phyloP scores from a whole-genome alignment of 2,329 filamentous ascomycete species.

The Pseudogymnoascus sp. region DNA sequence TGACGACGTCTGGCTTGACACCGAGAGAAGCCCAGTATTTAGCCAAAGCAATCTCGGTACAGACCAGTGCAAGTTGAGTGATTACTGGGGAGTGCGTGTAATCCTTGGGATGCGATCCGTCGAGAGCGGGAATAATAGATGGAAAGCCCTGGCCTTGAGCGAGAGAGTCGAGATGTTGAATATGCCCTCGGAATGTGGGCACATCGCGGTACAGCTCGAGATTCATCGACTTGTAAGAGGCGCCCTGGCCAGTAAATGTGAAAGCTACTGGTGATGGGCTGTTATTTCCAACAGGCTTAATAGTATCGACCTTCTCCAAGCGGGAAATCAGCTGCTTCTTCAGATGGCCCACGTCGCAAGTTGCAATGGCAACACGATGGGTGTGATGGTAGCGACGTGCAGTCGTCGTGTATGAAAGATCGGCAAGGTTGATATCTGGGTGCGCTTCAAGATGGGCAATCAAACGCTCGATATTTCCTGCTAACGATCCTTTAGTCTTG shows the following conservation, averaged over 20 bases:
- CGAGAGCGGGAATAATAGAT: constrained; percentile 18
- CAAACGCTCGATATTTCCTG: not conserved
- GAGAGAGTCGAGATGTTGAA: too few relatives aligned
- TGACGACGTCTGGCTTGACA: constrained; percentile 43
- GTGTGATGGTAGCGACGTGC: too few relatives aligned
- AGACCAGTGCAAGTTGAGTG: constrained; percentile 43
- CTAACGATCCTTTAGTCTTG: constrained; percentile 8
- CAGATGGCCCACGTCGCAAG: constrained; percentile 25
- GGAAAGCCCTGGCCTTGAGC: constrained; percentile 8
- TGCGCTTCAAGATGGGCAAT: not conserved
- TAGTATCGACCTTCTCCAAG: not conserved
- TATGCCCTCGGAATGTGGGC: too few relatives aligned
- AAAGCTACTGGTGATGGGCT: too few relatives aligned
- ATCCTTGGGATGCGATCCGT: constrained; percentile 35
- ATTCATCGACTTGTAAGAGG: too few relatives aligned
- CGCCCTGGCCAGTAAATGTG: too few relatives aligned
- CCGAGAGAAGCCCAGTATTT: constrained; percentile 48
- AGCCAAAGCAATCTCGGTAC: constrained; percentile 47
- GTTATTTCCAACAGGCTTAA: constrained; percentile 9
- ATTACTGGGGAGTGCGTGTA: constrained; percentile 37
- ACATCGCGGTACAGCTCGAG: too few relatives aligned
- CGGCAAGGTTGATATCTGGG: constrained; percentile 11
- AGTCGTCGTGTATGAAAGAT: constrained; percentile 7
- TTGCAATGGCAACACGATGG: constrained; percentile 35
- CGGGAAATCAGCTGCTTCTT: constrained; percentile 11